Evolutionary conservation across 495 filamentous ascomycete species (phyloP).

Genomic region (Parathielavia appendiculata): DNA sequence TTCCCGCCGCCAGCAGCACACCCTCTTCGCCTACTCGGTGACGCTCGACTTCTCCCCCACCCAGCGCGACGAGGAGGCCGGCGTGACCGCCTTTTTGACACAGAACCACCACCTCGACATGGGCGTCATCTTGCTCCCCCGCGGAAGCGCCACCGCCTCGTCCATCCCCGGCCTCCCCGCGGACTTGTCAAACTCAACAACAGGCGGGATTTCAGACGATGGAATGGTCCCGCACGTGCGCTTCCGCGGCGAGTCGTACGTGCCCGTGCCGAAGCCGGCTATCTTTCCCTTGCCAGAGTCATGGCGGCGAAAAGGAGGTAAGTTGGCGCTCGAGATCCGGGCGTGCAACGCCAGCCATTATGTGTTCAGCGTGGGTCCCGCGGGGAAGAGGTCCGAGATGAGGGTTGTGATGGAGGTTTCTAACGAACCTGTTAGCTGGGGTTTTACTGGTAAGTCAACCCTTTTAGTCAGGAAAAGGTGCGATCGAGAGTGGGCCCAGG

Average conservation of each 20-base stretch:
- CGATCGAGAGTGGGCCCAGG: neutral
- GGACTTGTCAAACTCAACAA: too few species aligned
- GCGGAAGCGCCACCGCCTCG: conserved; percentile 15
- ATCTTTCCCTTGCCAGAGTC: conserved; percentile 27
- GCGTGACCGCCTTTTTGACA: conserved; percentile 45
- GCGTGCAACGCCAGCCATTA: conserved; percentile 45
- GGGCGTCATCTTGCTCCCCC: conserved; percentile 42
- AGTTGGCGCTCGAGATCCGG: conserved; percentile 41
- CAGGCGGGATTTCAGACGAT: too few species aligned
- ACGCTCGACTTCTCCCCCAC: conserved; percentile 39
- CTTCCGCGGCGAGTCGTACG: conserved; percentile 38
- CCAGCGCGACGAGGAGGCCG: conserved; percentile 36
- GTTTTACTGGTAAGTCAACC: conserved; percentile 43
- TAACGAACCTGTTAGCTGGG: conserved; percentile 45
- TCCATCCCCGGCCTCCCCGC: neutral
- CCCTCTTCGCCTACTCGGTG: conserved; percentile 46
- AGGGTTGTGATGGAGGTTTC: conserved; percentile 34
- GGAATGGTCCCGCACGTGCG: conserved; percentile 31
- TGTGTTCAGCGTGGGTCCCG: conserved; percentile 40
- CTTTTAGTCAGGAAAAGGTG: neutral
- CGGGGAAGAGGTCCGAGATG: conserved; percentile 28
- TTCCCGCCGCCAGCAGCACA: conserved; percentile 45
- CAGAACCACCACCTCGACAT: conserved; percentile 52
- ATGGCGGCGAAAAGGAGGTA: conserved; percentile 34
- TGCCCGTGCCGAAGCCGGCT: conserved; percentile 30